Base-by-base conservation (phyloP, 1,284 basidiomycete genomes). In the Moesziomyces antarcticus region DNA sequence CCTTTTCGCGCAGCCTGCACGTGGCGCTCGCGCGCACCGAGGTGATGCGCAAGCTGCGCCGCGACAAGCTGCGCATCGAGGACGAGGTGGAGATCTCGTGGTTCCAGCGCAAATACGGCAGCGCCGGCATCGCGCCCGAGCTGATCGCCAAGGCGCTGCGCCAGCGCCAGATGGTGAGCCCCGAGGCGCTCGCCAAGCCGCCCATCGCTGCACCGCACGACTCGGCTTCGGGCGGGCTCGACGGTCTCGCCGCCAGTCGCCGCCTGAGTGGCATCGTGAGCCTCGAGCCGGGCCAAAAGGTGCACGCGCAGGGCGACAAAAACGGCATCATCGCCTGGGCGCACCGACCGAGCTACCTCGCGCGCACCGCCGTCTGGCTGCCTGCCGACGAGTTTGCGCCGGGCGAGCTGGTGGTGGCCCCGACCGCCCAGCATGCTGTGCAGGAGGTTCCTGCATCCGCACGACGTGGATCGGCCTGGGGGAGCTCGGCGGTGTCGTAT, bases 41-140 rank as follows among this genome's bases (percentile, higher is more conserved):
- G n/a, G 62, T 81, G 6, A 75, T 79, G 73, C 61, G 72, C 3
- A 71, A 75, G 44, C 61, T 81, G 22, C 58, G 67, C 13, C 46
- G 59, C 16, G 63, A 64, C 2, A 44, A 21, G 18, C 51, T 81
- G 18, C 46, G 54, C 5, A 57, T 72, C 46, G 58, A 65, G 13
- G 43, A 77, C 40, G 78, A 79, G 48, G 75, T 78, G n/a, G 79
- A 81, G 53, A 73, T 81, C 55, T 67, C 63, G 14, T 79, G 68
- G 73, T 81, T 81, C 60, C 65, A 75, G 53, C 50, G 69, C 8
- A 53, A 60, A 8, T 81, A 81, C 21, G 75, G 75, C 18, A 70
- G 73, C 27, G 51, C 59, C 6, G 60, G 60, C 47, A 72, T 81
- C 30, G 48, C 76, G 10, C 56, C 71, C 5, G 71, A 76, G 6